A percentile compares a stretch with the other conserved stretches of the same genome.
Evolutionary conservation across 2,329 filamentous ascomycete genomes (phyloP).

Genomic region (Didymosphaeria variabile): DNA sequence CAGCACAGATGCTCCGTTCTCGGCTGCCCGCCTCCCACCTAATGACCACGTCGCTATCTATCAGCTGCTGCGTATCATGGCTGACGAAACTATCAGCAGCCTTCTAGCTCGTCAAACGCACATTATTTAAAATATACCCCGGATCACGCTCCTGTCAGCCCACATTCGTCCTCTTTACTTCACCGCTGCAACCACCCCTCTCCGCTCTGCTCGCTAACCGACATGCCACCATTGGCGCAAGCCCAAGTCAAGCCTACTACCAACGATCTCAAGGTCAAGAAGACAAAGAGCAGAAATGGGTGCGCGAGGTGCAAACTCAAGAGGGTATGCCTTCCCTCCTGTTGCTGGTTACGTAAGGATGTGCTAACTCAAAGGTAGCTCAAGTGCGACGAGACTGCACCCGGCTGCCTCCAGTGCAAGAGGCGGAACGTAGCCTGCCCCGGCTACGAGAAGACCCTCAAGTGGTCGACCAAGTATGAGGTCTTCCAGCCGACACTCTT

Average conservation of each 20-base stretch:
- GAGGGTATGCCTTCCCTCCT: constrained; percentile 32
- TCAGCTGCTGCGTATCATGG: constrained; percentile 21
- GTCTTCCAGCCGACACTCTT: constrained; percentile 50
- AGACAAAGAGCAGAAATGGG: constrained; percentile 49
- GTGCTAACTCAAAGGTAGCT: constrained; percentile 41
- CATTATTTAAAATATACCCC: constrained; percentile 25
- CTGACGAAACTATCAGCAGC: constrained; percentile 20
- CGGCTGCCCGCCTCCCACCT: constrained; percentile 10
- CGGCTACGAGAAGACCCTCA: constrained; percentile 57
- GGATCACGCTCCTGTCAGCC: constrained; percentile 27
- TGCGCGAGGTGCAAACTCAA: constrained; percentile 48
- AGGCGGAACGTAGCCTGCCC: constrained; percentile 56
- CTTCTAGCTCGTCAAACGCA: constrained; percentile 31
- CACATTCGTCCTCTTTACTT: constrained; percentile 17
- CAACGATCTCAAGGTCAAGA: constrained; percentile 41
- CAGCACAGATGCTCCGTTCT: constrained; percentile 11
- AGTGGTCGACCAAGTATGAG: constrained; percentile 61
- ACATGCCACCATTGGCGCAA: constrained; percentile 41
- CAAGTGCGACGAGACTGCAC: constrained; percentile 57
- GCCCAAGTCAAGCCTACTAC: constrained; percentile 33
- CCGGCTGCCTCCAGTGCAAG: constrained; percentile 55
- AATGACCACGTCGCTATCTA: constrained; percentile 24
- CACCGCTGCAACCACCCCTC: constrained; percentile 14
- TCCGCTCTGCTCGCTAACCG: constrained; percentile 14
- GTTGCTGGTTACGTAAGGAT: constrained; percentile 1